Percentiles rank a stretch among this genome's conserved stretches.
Evolutionary conservation across 805 yeast genomes (phyloP).

Genomic region (Scheffersomyces spartinae): DNA sequence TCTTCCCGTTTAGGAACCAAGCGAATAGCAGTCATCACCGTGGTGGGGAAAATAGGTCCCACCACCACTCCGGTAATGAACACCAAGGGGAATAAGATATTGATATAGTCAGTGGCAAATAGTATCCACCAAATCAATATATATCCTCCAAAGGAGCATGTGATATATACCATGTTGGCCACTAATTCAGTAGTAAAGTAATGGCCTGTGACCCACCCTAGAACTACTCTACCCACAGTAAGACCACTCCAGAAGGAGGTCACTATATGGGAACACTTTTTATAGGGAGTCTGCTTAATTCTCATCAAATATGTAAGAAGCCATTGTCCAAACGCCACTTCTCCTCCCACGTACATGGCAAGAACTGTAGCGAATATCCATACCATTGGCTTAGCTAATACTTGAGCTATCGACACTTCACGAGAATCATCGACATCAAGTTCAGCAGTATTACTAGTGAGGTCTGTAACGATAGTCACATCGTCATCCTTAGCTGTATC

Average conservation of each 20-base stretch:
- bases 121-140: conserved; percentile 15
- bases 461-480: too few species aligned
- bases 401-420: too few species aligned
- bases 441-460: too few species aligned
- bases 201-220: conserved; percentile 39
- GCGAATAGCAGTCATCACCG: conserved; percentile 52
- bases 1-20: conserved; percentile 50
- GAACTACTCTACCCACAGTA: conserved; percentile 34
- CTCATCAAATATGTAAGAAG: conserved; percentile 34
- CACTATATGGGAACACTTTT: conserved; percentile 34
- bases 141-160: conserved; percentile 17
- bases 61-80: conserved; percentile 35
- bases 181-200: conserved; percentile 25
- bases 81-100: conserved; percentile 21
- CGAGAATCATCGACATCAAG: too few species aligned
- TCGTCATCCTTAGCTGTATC: too few species aligned
- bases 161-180: conserved; percentile 31
- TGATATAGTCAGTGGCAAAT: conserved; percentile 13
- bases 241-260: conserved; percentile 41
- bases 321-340: conserved; percentile 44
- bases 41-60: conserved; percentile 56
- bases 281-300: conserved; percentile 23
- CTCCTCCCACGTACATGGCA: conserved; percentile 41
- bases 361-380: conserved; percentile 30
- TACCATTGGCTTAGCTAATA: too few species aligned